Evolutionary conservation across 2,329 filamentous ascomycete genomes (phyloP), one percentile per base, ranked within the genome.

Genomic region (Blastomyces silverae): DNA sequence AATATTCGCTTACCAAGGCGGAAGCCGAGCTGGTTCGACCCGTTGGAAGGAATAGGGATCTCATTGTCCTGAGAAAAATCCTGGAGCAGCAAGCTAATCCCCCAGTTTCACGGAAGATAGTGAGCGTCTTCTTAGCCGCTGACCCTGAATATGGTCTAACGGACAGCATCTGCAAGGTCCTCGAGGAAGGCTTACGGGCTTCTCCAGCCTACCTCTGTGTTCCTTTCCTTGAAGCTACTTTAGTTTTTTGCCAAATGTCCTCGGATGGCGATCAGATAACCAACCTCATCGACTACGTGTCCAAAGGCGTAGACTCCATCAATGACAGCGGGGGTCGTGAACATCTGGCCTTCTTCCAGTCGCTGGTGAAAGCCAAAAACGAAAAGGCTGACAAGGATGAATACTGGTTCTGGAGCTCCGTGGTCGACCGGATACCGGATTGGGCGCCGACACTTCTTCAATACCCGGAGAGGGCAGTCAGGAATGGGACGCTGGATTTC

Each of bases 31-130:
- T 76, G 46, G 68, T 80, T 57, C 71, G 71, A 31, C 68, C 74
- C n/a, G 44, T 74, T 15, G 77, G 76, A 11, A 67, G 67, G 34
- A 72, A 73, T n/a, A 71, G 70, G 17, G 74, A 76, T 46, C 66
- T 79, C 44, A 62, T 74, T 15, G 52, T 79, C 62, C 73, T 88
- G 31, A 85, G 87, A 71, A 90, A 89, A 72, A 79, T 92, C 34
- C 79, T 92, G 37, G 78, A 79, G 25, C 80, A 89, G 60, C 82
- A 87, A 67, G 84, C 87, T 70, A 86, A 85, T 63, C 74, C 76
- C 0, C 67, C 72, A 1, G 78, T 79, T 2, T 85, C 83, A 1
- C 79, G 83, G 61, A 77, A 76, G 15, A 88, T 92, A 62, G 73
- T 92, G 60, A 75, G 75, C 48, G 78, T 81, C 3, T 79, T 91